Percentiles rank a stretch among this genome's conserved stretches.
phyloP scores from a whole-genome alignment of 768 basidiomycete genomes.

The Tulasnella sp. region DNA sequence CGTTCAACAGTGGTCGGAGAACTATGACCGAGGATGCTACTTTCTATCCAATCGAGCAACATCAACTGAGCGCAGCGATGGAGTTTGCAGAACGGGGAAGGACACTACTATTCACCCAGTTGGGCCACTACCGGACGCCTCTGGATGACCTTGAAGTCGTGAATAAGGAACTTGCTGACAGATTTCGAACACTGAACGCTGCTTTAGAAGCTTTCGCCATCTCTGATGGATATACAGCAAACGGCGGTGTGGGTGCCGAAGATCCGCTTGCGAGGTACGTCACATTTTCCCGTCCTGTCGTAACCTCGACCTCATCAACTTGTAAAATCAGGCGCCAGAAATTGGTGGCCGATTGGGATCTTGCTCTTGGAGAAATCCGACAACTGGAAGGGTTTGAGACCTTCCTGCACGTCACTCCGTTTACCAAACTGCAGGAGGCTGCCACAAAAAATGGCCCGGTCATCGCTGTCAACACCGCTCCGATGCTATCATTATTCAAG shows the following conservation, averaged over 20 bases:
- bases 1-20: too few species aligned
- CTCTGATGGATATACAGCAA: neutral
- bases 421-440: neutral
- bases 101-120: neutral
- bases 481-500: conserved; percentile 9
- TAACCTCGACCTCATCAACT: neutral
- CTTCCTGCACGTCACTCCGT: conserved; percentile 4
- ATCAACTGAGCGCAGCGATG: too few species aligned
- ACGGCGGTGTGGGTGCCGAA: neutral
- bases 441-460: conserved; percentile 10
- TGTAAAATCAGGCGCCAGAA: neutral
- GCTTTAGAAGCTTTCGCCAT: neutral
- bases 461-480: conserved; percentile 7
- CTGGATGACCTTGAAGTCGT: neutral
- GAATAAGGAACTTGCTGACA: neutral
- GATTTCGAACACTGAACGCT: neutral
- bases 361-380: conserved; percentile 1
- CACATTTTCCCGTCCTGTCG: neutral
- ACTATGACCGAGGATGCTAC: too few species aligned
- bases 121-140: neutral
- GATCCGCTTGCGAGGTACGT: neutral
- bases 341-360: conserved; percentile 6
- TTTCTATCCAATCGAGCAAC: too few species aligned
- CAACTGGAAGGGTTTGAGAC: neutral
- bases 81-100: neutral